Percentiles rank a stretch among this genome's conserved stretches.
Evolutionary conservation across 1,284 basidiomycete species (phyloP).

Genomic region (Somion occarium): DNA sequence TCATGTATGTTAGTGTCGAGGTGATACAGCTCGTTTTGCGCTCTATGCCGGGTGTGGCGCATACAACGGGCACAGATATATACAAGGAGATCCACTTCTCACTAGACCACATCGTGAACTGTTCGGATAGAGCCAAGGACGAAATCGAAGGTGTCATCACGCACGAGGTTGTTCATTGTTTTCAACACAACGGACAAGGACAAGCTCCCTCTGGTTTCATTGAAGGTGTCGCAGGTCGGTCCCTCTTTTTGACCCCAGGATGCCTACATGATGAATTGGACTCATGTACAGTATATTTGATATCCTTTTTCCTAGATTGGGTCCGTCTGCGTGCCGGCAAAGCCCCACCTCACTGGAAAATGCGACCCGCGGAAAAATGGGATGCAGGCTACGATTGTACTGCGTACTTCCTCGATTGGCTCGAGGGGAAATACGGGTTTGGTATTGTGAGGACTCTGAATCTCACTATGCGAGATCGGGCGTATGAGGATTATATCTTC

Average conservation of each 20-base stretch:
- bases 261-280: too few relatives aligned
- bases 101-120: conserved; percentile 51
- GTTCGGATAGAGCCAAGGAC: conserved; percentile 40
- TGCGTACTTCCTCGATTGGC: conserved; percentile 69
- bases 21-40: conserved; percentile 53
- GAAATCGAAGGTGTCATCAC: conserved; percentile 64
- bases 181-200: conserved; percentile 56
- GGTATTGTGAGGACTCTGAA: conserved; percentile 56
- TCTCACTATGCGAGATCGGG: conserved; percentile 40
- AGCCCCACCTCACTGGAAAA: conserved; percentile 63
- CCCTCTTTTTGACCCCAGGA: neutral
- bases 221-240: conserved; percentile 68
- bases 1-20: conserved; percentile 37
- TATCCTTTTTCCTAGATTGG: conserved; percentile 57
- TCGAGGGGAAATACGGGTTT: conserved; percentile 48
- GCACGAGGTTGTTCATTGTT: conserved; percentile 73
- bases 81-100: conserved; percentile 72
- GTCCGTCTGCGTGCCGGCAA: conserved; percentile 57
- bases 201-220: conserved; percentile 57
- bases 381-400: conserved; percentile 70
- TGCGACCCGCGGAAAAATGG: conserved; percentile 45
- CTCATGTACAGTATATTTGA: too few relatives aligned
- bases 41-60: conserved; percentile 62
- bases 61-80: conserved; percentile 49
- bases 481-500: conserved; percentile 49